Evolutionary conservation across 305 asterid genomes (phyloP).

Genomic region (Striga hermonthica): DNA sequence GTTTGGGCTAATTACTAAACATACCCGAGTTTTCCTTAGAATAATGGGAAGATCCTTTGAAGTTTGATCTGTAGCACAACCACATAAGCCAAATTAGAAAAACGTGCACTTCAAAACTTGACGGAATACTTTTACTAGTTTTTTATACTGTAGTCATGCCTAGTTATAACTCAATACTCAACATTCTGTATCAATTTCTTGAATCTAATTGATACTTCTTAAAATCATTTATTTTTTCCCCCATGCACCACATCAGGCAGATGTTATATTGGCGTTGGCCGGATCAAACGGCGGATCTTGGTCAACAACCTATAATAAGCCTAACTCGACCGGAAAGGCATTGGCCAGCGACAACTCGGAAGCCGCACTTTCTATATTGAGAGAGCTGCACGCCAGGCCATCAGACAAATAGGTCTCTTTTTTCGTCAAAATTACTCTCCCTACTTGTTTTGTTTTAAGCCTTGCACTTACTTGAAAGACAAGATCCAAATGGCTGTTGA

Average conservation of each 20-base stretch:
- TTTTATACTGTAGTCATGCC: no score
- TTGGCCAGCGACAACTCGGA: constrained; percentile 38
- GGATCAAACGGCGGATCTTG: constrained; percentile 92
- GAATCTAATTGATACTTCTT: not conserved
- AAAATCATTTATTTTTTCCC: not conserved
- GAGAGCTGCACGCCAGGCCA: constrained; percentile 49
- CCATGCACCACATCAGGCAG: constrained; percentile 56
- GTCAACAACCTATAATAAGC: constrained; percentile 59
- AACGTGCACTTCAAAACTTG: no score
- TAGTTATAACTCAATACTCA: not conserved
- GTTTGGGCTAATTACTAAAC: not conserved
- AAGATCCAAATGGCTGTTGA: not conserved
- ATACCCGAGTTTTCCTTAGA: not conserved
- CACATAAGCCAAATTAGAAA: not conserved
- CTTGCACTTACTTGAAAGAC: not conserved
- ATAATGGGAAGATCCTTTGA: not conserved
- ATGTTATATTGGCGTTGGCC: constrained; percentile 84
- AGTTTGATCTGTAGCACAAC: not conserved
- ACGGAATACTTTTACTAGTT: no score
- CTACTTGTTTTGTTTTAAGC: not conserved
- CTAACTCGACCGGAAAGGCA: constrained; percentile 43
- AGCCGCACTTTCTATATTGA: constrained; percentile 36
- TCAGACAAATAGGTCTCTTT: constrained; percentile 32
- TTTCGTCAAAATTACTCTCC: not conserved
- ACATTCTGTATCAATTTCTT: not conserved